Conservation (phyloP, 108 stramenopile species). For the Cyclotella choctawhatcheeana region DNA sequence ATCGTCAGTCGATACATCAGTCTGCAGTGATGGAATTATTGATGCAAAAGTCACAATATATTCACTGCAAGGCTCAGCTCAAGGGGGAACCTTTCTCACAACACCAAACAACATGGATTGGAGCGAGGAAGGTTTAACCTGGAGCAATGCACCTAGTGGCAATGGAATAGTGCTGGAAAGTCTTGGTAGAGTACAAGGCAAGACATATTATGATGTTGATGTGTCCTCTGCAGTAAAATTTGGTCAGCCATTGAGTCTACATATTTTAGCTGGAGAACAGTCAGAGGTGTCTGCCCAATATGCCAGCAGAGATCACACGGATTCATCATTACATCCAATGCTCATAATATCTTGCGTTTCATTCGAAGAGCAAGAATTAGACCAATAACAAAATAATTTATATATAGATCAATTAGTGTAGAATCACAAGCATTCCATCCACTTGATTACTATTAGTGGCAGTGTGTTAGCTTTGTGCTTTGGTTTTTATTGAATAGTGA, state of each 20-base stretch:
- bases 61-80: conserved; percentile 15
- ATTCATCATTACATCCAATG: conserved; percentile 24
- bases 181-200: conserved; percentile 18
- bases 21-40: conserved; percentile 19
- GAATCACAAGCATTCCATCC: no score
- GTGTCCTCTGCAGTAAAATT: conserved; percentile 31
- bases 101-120: conserved; percentile 23
- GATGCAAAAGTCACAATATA: conserved; percentile 26
- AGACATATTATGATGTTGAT: conserved; percentile 37
- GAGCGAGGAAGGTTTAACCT: conserved; percentile 28
- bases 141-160: conserved; percentile 27
- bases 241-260: conserved; percentile 30
- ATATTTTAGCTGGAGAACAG: conserved; percentile 13
- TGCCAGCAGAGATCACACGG: conserved; percentile 25
- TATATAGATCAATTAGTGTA: no score
- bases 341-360: conserved; percentile 23
- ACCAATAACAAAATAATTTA: not conserved
- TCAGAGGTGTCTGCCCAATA: conserved; percentile 26
- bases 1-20: conserved; percentile 24
- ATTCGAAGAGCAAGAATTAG: not conserved
- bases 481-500: no score
- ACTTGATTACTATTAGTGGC: no score
- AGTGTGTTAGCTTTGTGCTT: no score
- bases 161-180: conserved; percentile 33
- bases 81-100: conserved; percentile 34